Percentiles rank a stretch among this genome's conserved stretches.
Conservation (phyloP, 2,329 filamentous ascomycete species). For the Bipolaris victoriae region DNA sequence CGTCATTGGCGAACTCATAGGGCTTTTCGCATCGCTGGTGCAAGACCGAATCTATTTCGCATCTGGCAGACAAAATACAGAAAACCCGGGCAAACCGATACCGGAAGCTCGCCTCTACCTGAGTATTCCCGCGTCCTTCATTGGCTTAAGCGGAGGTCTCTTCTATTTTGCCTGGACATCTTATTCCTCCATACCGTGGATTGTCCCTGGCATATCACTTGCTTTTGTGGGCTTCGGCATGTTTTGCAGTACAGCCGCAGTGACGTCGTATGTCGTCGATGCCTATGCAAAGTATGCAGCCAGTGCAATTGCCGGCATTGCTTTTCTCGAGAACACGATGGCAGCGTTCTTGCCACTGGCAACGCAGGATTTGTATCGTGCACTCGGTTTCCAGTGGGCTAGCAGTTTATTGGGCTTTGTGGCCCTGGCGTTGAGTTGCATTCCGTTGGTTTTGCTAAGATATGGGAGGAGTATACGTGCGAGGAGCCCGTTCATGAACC, state of each 20-base stretch:
- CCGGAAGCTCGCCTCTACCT: slow-evolving; percentile 57
- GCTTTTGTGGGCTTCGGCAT: slow-evolving; percentile 58
- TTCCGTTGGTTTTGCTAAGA: slow-evolving; percentile 53
- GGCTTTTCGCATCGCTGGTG: slow-evolving; percentile 46
- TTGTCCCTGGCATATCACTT: slow-evolving; percentile 56
- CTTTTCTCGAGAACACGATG: slow-evolving; percentile 57
- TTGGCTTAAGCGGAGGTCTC: slow-evolving; percentile 57
- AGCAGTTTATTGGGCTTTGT: slow-evolving; percentile 56
- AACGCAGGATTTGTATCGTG: slow-evolving; percentile 55
- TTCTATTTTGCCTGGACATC: slow-evolving; percentile 60
- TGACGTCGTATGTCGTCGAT: slow-evolving; percentile 59
- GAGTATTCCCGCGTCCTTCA: slow-evolving; percentile 52
- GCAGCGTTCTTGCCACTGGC: slow-evolving; percentile 58
- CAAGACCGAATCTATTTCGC: slow-evolving; percentile 51
- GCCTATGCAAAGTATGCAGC: slow-evolving; percentile 58
- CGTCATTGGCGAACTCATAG: slow-evolving; percentile 55
- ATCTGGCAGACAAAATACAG: slow-evolving; percentile 49
- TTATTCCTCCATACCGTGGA: slow-evolving; percentile 54
- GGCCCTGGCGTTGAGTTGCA: slow-evolving; percentile 52
- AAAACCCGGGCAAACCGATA: slow-evolving; percentile 49
- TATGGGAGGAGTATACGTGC: slow-evolving; percentile 52
- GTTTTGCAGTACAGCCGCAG: slow-evolving; percentile 54
- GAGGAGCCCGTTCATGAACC: slow-evolving; percentile 49
- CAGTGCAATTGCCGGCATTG: slow-evolving; percentile 57
- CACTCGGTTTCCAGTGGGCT: slow-evolving; percentile 58